Conservation (phyloP, 2,329 filamentous ascomycete genomes). For the Aspergillus sp. region DNA sequence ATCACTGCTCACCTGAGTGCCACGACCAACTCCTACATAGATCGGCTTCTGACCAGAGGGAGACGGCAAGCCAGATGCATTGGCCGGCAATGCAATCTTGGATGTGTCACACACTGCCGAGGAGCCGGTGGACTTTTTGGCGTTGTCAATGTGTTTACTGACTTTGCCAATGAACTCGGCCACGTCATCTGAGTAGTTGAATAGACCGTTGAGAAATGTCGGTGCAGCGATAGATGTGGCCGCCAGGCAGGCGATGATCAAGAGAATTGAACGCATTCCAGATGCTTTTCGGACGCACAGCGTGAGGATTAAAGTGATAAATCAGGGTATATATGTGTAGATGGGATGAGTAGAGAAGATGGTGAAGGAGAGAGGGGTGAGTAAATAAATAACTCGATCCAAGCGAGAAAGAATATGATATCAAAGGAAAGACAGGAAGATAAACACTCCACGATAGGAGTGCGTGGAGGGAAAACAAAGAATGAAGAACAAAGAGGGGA, state of each 20-base stretch:
- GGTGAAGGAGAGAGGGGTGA: too few species aligned
- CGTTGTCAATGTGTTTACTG: conserved; percentile 32
- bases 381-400: too few species aligned
- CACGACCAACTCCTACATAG: conserved; percentile 81
- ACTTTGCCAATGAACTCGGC: conserved; percentile 37
- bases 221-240: conserved; percentile 31
- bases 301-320: neutral
- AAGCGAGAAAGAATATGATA: too few species aligned
- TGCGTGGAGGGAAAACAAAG: too few species aligned
- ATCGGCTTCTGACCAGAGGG: conserved; percentile 60
- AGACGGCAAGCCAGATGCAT: conserved; percentile 56
- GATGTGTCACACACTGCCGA: conserved; percentile 28
- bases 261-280: conserved; percentile 14
- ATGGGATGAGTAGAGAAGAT: neutral
- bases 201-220: conserved; percentile 25
- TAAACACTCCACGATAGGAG: too few species aligned
- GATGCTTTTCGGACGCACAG: too few species aligned
- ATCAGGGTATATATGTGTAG: too few species aligned
- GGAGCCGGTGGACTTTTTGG: conserved; percentile 13
- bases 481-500: too few species aligned
- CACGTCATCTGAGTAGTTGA: conserved; percentile 36
- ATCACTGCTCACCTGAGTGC: conserved; percentile 52
- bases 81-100: conserved; percentile 37
- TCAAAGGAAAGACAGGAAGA: too few species aligned
- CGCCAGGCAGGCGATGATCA: conserved; percentile 25